A percentile compares a stretch with the other conserved stretches of the same genome.
These are phyloP conservation scores for Plasmodium falciparum DNA, from an alignment of 169 alveolate species.

Conservation along the genomic window DNA sequence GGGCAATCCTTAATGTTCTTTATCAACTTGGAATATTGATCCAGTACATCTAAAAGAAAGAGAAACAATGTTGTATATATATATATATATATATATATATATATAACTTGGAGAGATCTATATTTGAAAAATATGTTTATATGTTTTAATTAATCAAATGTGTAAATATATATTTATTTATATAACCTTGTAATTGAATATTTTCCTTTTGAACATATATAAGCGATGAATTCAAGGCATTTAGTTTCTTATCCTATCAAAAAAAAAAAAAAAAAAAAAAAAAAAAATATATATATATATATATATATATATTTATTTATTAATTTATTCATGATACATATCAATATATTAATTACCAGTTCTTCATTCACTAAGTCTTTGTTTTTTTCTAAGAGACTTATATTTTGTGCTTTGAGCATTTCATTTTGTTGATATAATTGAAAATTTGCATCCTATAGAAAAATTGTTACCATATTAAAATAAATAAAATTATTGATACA, in stretches of 20 bases:
- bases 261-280: not conserved
- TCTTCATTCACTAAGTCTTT: conserved; percentile 51
- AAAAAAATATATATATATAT: not conserved
- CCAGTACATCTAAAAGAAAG: conserved; percentile 23
- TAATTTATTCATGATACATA: too few relatives aligned
- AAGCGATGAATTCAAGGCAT: conserved; percentile 35
- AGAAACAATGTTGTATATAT: conserved; percentile 4
- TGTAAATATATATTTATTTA: not conserved
- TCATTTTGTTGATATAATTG: conserved; percentile 70
- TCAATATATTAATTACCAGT: conserved; percentile 21
- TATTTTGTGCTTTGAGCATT: conserved; percentile 71
- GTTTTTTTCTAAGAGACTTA: conserved; percentile 55
- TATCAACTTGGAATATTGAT: conserved; percentile 35
- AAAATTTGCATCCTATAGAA: conserved; percentile 56
- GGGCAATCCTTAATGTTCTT: conserved; percentile 23
- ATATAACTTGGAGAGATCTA: not conserved
- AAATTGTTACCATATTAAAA: not conserved
- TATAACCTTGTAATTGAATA: conserved; percentile 26
- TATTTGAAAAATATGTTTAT: not conserved
- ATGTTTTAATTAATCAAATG: not conserved
- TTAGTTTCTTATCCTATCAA: conserved; percentile 28
- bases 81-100: not conserved
- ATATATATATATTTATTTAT: not conserved
- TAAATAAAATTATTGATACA: not conserved
- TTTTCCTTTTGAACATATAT: conserved; percentile 66